Conservation (phyloP, 352 stramenopile genomes). For the Pythium myriotylum region DNA sequence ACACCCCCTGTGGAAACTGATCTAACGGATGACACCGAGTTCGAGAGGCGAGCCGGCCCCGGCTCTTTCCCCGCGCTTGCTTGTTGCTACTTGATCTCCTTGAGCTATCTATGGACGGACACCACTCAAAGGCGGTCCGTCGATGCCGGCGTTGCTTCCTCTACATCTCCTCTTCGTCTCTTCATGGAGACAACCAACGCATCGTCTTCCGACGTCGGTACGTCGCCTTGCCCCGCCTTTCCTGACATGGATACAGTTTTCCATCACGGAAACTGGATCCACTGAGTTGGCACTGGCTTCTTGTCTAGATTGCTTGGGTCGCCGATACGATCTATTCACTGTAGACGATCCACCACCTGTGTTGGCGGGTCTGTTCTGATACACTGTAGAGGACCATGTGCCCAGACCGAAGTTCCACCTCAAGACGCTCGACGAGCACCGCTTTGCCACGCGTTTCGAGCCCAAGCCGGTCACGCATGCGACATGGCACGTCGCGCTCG, state of each 20-base stretch:
- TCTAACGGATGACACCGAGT: not conserved
- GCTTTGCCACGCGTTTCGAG: conserved; percentile 52
- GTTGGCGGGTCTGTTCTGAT: not conserved
- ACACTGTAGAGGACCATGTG: not conserved
- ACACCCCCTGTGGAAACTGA: conserved; percentile 5
- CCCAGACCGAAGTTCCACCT: conserved; percentile 30
- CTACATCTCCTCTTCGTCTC: not conserved
- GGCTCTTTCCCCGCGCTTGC: not conserved
- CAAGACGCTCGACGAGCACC: conserved; percentile 62
- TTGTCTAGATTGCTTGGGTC: not conserved
- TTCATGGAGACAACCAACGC: too few relatives aligned
- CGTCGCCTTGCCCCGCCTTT: conserved; percentile 4
- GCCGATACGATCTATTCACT: too few relatives aligned
- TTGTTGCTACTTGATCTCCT: not conserved
- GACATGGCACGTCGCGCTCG: conserved; percentile 42
- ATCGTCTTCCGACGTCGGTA: too few relatives aligned
- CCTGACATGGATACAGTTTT: conserved; percentile 19
- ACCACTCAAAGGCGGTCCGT: too few relatives aligned
- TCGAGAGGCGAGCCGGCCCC: conserved; percentile 10
- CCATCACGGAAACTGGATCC: conserved; percentile 10
- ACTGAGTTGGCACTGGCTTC: conserved; percentile 4
- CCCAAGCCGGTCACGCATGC: conserved; percentile 42
- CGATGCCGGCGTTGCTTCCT: not conserved
- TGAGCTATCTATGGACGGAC: conserved; percentile 3
- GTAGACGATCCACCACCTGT: too few relatives aligned